phyloP scores from a whole-genome alignment of 2,329 filamentous ascomycete species.

The Cytospora piceicola region DNA sequence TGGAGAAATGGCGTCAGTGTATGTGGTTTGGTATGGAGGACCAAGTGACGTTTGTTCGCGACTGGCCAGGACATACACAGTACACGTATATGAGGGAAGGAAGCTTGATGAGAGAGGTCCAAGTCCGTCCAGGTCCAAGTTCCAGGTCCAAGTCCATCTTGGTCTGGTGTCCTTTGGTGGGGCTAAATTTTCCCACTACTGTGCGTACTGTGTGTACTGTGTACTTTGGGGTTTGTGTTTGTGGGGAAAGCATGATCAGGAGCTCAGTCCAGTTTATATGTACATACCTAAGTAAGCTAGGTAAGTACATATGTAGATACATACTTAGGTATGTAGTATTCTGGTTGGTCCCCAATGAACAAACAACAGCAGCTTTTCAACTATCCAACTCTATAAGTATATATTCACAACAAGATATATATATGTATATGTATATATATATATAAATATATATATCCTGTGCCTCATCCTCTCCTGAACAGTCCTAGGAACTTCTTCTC shows the following conservation, averaged over 20 bases:
- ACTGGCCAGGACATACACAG: too few relatives aligned
- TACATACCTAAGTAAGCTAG: too few relatives aligned
- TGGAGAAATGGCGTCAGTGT: neutral
- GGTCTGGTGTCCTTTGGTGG: conserved; percentile 19
- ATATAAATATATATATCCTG: neutral
- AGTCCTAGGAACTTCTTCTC: conserved; percentile 38
- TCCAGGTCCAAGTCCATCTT: too few relatives aligned
- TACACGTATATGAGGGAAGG: neutral
- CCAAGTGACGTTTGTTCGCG: neutral
- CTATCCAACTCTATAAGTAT: too few relatives aligned
- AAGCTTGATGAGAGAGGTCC: conserved; percentile 18
- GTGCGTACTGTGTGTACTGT: neutral
- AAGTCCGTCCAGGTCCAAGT: neutral
- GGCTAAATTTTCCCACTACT: conserved; percentile 15
- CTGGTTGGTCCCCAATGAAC: too few relatives aligned
- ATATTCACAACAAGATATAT: too few relatives aligned
- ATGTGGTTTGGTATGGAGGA: too few relatives aligned
- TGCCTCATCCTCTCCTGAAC: conserved; percentile 33
- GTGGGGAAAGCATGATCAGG: neutral
- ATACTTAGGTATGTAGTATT: too few relatives aligned
- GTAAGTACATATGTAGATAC: too few relatives aligned
- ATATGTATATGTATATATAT: too few relatives aligned
- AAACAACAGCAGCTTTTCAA: too few relatives aligned
- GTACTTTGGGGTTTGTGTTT: too few relatives aligned
- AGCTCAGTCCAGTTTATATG: neutral